Evolutionary conservation across 169 alveolate species (phyloP), one percentile per base, ranked within the genome.

Genomic region (Theileria annulata): DNA sequence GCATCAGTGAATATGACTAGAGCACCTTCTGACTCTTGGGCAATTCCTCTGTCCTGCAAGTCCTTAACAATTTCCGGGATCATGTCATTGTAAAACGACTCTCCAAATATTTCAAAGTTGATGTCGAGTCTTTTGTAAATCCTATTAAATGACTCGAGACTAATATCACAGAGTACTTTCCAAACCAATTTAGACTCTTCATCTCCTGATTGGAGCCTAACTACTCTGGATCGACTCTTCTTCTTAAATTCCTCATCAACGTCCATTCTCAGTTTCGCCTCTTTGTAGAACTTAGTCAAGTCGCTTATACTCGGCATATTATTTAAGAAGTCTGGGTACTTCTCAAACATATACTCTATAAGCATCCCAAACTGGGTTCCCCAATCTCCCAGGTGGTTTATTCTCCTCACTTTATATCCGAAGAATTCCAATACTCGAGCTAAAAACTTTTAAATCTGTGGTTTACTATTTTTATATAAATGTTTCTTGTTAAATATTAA

Each of bases 311-410:
- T 96, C 60, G 98, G 98, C 60, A 93, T 90, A 71, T 95, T 90
- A 17, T 89, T 93, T 70, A 94, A 75, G 78, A 93, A 96, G 85
- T 96, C 96, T 5, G 99, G 99, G 79, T 94, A 95, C 49, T 92
- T 91, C 37, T 35, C 92, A 64, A 83, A 96, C 86, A 82, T 75
- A 88, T 96, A 95, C 72, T 96, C 96, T 77, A 98, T 95, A 3
- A 97, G 94, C 99, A 98, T 97, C 17, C 99, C 99, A 85, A 98
- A 98, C 79, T 98, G 99, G 21, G 99, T 98, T 23, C 99, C 99
- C 99, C 99, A 97, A 87, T 98, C 99, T 8, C 99, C 99, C 42
- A 98, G 90, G 85, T 98, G 99, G 79, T 98, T 98, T 27, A 96
- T 86, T 60, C 99, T 90, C 58, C 84, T 78, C 25, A 95, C 96